phyloP scores from a whole-genome alignment of 1,284 basidiomycete species.

The Moesziomyces sp. region DNA sequence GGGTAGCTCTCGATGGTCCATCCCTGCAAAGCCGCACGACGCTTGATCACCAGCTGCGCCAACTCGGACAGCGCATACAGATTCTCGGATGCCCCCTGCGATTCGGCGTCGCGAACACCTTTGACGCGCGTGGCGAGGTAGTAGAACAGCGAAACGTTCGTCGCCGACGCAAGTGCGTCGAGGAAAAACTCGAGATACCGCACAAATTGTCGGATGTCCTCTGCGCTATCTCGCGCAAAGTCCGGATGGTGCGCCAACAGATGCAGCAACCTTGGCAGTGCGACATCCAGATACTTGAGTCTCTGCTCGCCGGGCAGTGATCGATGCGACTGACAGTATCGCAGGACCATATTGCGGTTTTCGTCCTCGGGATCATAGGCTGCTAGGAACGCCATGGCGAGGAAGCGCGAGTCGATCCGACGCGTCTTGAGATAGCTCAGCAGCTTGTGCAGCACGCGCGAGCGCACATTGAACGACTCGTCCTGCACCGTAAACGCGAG shows the following conservation, averaged over 20 bases:
- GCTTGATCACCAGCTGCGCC: conserved; percentile 84
- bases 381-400: conserved; percentile 85
- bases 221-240: conserved; percentile 78
- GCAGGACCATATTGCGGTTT: conserved; percentile 49
- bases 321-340: conserved; percentile 27
- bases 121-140: conserved; percentile 85
- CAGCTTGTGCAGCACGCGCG: conserved; percentile 81
- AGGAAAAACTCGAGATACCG: conserved; percentile 87
- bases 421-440: conserved; percentile 74
- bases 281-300: conserved; percentile 74
- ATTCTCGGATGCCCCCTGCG: conserved; percentile 71
- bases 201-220: conserved; percentile 72
- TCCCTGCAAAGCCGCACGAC: conserved; percentile 74
- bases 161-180: conserved; percentile 77
- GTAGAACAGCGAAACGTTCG: conserved; percentile 84
- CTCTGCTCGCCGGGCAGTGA: conserved; percentile 28
- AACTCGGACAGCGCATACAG: conserved; percentile 90
- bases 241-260: conserved; percentile 94
- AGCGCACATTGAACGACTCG: conserved; percentile 85
- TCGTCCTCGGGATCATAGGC: conserved; percentile 86
- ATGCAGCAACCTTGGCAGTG: conserved; percentile 86
- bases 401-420: conserved; percentile 79
- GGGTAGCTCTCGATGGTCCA: conserved; percentile 86
- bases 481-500: conserved; percentile 85
- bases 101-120: conserved; percentile 78